Percentiles rank a stretch among this genome's conserved stretches.
These are phyloP conservation scores for Aspergillus chevalieri DNA, from an alignment of 2,329 filamentous ascomycete genomes.

Conservation along the genomic window DNA sequence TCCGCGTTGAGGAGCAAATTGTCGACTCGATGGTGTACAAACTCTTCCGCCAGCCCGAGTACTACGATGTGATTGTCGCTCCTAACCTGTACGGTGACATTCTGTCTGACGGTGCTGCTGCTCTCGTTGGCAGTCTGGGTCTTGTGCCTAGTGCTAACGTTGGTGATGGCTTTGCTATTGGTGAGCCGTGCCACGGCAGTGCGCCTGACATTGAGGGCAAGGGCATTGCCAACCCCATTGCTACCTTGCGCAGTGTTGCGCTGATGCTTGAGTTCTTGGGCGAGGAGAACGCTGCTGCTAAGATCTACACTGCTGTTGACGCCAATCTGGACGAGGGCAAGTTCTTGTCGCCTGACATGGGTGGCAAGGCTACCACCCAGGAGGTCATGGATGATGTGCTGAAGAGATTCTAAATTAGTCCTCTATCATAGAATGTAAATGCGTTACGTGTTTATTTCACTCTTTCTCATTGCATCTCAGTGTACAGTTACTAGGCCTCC, in stretches of 20 bases:
- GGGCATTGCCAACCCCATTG: conserved; percentile 93
- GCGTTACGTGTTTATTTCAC: no score
- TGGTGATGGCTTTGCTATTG: conserved; percentile 87
- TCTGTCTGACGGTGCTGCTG: conserved; percentile 88
- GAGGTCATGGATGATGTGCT: conserved; percentile 85
- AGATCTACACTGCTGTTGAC: conserved; percentile 88
- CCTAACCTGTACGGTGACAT: conserved; percentile 98
- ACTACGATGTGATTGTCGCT: conserved; percentile 96
- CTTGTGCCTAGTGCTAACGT: conserved; percentile 95
- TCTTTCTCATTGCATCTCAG: conserved; percentile 2
- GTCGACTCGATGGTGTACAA: conserved; percentile 99
- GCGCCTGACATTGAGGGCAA: conserved; percentile 92
- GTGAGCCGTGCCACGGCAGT: conserved; percentile 94
- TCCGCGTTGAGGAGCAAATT: conserved; percentile 89
- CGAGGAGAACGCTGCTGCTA: conserved; percentile 76
- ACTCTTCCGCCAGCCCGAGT: conserved; percentile 89
- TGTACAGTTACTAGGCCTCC: conserved; percentile 17
- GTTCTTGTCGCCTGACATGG: conserved; percentile 81
- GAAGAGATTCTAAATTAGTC: conserved; percentile 59
- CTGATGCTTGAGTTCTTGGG: conserved; percentile 96
- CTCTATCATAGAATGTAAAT: conserved; percentile 1
- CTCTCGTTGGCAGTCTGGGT: conserved; percentile 83
- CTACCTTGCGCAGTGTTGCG: conserved; percentile 81
- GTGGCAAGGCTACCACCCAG: conserved; percentile 76
- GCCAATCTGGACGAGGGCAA: conserved; percentile 77